Conservation (phyloP, 139 green algal genomes). For the Edaphochlamys debaryana region DNA sequence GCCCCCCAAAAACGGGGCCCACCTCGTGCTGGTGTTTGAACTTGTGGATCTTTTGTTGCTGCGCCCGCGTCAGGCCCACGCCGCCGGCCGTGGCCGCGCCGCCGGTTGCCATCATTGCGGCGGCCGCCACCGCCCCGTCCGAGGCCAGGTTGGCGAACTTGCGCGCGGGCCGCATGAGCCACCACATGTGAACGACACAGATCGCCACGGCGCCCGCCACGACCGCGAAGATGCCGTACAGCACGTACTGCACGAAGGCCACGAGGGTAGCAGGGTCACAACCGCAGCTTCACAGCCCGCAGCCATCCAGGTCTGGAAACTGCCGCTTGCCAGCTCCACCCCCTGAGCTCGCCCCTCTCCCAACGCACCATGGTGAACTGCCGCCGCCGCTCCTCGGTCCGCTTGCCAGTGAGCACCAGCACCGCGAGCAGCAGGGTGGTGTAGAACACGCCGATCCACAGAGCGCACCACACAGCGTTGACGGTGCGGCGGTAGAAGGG, state of each 20-base stretch:
- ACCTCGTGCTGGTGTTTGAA: no score
- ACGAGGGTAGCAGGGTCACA: no score
- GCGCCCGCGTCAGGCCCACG: no score
- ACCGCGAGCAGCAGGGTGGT: background rate
- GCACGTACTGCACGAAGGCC: conserved; percentile 31
- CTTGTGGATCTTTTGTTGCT: no score
- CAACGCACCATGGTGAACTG: background rate
- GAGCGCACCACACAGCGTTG: conserved; percentile 4
- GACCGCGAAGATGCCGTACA: conserved; percentile 40
- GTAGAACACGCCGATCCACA: conserved; percentile 30
- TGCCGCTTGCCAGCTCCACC: no score
- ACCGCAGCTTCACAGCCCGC: no score
- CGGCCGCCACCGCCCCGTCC: no score
- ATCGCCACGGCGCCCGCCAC: background rate
- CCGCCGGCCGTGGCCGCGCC: no score
- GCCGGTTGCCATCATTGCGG: no score
- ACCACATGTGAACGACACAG: background rate
- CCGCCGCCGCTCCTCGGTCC: background rate
- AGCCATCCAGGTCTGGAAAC: no score
- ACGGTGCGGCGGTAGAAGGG: conserved; percentile 13
- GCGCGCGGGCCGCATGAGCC: conserved; percentile 12
- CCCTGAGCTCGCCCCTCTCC: background rate
- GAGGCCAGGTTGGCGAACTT: background rate
- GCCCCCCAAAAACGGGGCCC: no score
- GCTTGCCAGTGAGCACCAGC: background rate